Evolutionary conservation across 2,329 filamentous ascomycete genomes (phyloP).

Genomic region (Chlorencoelia australis): DNA sequence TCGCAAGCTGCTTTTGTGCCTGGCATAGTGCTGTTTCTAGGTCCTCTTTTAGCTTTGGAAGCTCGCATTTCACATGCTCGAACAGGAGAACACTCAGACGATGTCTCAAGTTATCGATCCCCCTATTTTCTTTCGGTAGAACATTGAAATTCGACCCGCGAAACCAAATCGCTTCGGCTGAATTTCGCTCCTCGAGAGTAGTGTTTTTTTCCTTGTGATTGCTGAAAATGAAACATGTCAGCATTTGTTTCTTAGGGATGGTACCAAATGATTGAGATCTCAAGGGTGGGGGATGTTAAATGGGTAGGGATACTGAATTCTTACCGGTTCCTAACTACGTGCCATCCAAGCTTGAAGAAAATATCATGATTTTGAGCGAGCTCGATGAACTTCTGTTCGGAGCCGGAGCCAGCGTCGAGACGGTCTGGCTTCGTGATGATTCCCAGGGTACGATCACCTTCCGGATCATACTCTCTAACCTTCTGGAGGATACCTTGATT

Average conservation of each 20-base stretch:
- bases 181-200: conserved; percentile 18
- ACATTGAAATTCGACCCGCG: conserved; percentile 21
- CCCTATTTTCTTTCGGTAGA: conserved; percentile 15
- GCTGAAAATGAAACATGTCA: no score
- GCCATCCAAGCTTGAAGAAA: conserved; percentile 37
- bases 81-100: conserved; percentile 22
- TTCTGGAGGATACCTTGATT: conserved; percentile 33
- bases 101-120: conserved; percentile 18
- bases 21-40: conserved; percentile 10
- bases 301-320: no score
- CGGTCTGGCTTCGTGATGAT: conserved; percentile 39
- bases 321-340: conserved; percentile 36
- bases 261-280: no score
- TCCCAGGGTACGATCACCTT: conserved; percentile 31
- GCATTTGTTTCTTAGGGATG: no score
- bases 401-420: conserved; percentile 28
- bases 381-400: conserved; percentile 27
- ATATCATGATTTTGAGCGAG: conserved; percentile 33
- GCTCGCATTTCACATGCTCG: conserved; percentile 26
- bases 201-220: conserved; percentile 29
- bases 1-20: conserved; percentile 4
- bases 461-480: conserved; percentile 27
- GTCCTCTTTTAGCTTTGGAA: conserved; percentile 20
- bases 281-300: no score
- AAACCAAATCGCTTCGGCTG: conserved; percentile 18